These are phyloP conservation scores for Cladosporium austrohemisphaericum DNA, from an alignment of 2,329 filamentous ascomycete genomes.

Conservation along the genomic window DNA sequence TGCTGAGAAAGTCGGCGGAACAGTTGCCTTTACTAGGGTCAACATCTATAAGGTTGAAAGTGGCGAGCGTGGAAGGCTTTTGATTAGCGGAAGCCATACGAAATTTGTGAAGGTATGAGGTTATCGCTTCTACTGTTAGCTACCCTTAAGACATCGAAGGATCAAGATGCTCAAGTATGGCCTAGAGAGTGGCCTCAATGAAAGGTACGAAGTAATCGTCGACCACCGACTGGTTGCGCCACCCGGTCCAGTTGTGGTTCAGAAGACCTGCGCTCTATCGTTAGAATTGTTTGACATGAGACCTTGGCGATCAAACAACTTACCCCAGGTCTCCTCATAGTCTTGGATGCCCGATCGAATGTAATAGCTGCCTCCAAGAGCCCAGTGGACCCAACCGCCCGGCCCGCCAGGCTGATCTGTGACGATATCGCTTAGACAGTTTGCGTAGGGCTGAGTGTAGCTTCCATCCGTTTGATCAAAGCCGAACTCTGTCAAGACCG, in stretches of 20 bases:
- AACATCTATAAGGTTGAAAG: constrained; percentile 60
- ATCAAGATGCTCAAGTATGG: no score
- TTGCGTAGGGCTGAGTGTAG: constrained; percentile 50
- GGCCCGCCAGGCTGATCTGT: constrained; percentile 41
- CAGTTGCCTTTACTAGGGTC: constrained; percentile 64
- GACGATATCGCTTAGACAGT: constrained; percentile 51
- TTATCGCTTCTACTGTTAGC: no score
- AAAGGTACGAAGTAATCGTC: constrained; percentile 21
- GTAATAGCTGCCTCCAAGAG: constrained; percentile 52
- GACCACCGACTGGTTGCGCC: constrained; percentile 20
- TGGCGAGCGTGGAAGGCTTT: constrained; percentile 44
- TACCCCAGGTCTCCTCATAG: constrained; percentile 54
- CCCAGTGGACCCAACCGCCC: constrained; percentile 57
- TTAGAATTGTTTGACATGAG: background rate
- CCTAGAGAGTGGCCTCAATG: constrained; percentile 18
- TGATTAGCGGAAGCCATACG: no score
- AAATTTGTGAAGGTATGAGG: no score
- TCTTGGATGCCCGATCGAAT: constrained; percentile 52
- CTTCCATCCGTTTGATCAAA: constrained; percentile 49
- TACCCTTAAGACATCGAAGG: no score
- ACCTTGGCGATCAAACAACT: constrained; percentile 11
- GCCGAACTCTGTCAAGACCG: constrained; percentile 54
- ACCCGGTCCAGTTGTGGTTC: constrained; percentile 51
- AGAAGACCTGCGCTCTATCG: constrained; percentile 40
- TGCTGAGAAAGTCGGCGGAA: constrained; percentile 64